A percentile compares a stretch with the other conserved stretches of the same genome.
These are phyloP conservation scores for Didymella lethalis DNA, from an alignment of 2,329 filamentous ascomycete species.

Conservation along the genomic window DNA sequence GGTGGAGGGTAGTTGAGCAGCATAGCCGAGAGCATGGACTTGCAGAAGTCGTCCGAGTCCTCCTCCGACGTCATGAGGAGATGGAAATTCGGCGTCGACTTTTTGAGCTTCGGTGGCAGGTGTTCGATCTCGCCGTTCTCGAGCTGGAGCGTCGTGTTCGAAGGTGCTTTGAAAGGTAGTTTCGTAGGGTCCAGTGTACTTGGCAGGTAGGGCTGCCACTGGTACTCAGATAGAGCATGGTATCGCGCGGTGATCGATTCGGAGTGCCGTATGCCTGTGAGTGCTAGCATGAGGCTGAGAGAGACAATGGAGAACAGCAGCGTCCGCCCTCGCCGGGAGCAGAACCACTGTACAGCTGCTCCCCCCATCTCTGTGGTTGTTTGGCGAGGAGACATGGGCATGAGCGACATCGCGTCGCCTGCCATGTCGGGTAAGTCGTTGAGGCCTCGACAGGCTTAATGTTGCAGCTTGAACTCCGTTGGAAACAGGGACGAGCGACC, in stretches of 20 bases:
- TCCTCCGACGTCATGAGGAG: constrained; percentile 61
- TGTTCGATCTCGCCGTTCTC: constrained; percentile 43
- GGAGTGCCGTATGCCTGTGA: constrained; percentile 14
- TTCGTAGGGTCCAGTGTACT: constrained; percentile 35
- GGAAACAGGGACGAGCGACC: background rate
- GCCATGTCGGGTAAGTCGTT: constrained; percentile 25
- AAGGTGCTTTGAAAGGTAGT: constrained; percentile 42
- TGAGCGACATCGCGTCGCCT: constrained; percentile 34
- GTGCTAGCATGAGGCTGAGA: constrained; percentile 30
- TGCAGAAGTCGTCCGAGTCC: constrained; percentile 63
- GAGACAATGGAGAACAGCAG: constrained; percentile 33
- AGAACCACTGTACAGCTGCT: constrained; percentile 43
- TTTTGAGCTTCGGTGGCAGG: constrained; percentile 41
- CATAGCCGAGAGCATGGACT: constrained; percentile 64
- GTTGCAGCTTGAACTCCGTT: background rate
- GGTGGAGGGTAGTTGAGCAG: constrained; percentile 67
- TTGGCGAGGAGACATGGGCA: constrained; percentile 39
- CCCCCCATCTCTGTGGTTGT: constrained; percentile 33
- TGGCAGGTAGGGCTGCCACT: constrained; percentile 42
- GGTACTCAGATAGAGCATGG: constrained; percentile 38
- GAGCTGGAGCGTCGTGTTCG: constrained; percentile 45
- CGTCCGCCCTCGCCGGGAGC: constrained; percentile 42
- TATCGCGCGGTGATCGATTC: constrained; percentile 40
- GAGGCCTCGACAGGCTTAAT: background rate
- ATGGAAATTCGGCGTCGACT: constrained; percentile 58